Evolutionary conservation across 2,329 filamentous ascomycete species (phyloP), one percentile per base, ranked within the genome.

Genomic region (Ascochyta fabae): DNA sequence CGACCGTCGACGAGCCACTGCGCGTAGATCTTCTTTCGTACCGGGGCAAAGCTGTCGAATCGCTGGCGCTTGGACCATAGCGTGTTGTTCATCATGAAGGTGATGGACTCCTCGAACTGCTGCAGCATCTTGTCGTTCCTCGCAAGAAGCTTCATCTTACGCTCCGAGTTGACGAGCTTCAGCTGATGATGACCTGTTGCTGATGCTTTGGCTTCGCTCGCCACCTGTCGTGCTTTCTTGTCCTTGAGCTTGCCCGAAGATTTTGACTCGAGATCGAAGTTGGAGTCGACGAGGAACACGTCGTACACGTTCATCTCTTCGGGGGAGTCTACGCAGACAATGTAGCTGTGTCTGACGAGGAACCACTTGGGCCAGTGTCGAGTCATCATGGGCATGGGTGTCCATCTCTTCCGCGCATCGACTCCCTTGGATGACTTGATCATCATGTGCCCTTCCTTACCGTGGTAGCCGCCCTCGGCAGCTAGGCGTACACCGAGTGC

Each of bases 291-390:
- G n/a, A 99, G 83, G 75, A 97, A 98, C 22, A 99, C 95, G 77
- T 99, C 96, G 73, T 96, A 97, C 31, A 98, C 96, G 69, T 96
- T 94, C 90, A 98, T 96, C 67, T 96, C 96, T 74, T 98, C 94
- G 0, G 95, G 95, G 0, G 95, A 97, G 72, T 98, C 94, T n/a
- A 98, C 93, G 65, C 94, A 97, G 40, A 96, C 94, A 56, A 99
- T 88, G 70, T 99, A 99, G 78, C 92, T 98, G 76, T 98, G 93
- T 47, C 95, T 84, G n/a, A 99, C 92, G 19, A 98, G 81, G 73
- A 99, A 99, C 95, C 95, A 99, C 75, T 97, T 97, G 16, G 92
- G 91, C 58, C 87, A 89, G 76, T 97, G 93, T 12, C 92, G 86
- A 48, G 87, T 86, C 70, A 92, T 90, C 60, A 96, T 84, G 67